Evolutionary conservation across 1,284 basidiomycete genomes (phyloP).

Genomic region (Amylostereum chailletii): DNA sequence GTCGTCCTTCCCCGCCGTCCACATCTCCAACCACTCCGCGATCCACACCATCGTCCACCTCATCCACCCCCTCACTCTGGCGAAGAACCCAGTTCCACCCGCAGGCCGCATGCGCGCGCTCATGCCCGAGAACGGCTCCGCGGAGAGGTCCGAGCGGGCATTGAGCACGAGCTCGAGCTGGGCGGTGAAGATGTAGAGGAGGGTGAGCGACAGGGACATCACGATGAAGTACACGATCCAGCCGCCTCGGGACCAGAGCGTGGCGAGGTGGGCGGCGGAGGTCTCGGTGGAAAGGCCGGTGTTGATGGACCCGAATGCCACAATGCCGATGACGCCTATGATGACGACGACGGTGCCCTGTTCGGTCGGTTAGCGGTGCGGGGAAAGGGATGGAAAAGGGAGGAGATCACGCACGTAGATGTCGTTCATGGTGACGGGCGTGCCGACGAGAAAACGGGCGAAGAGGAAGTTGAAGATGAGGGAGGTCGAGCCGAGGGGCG

Average conservation of each 20-base stretch:
- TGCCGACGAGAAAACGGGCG: conserved; percentile 74
- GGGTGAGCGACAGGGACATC: conserved; percentile 61
- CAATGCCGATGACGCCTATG: conserved; percentile 77
- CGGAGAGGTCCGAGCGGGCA: conserved; percentile 54
- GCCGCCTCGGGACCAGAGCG: conserved; percentile 73
- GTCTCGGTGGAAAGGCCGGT: conserved; percentile 63
- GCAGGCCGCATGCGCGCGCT: conserved; percentile 19
- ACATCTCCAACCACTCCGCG: conserved; percentile 57
- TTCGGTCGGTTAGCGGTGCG: background rate
- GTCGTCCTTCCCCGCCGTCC: conserved; percentile 76
- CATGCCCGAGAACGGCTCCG: conserved; percentile 43
- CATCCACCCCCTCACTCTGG: conserved; percentile 31
- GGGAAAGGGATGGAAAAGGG: background rate
- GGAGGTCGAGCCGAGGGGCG: conserved; percentile 75
- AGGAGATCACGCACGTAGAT: conserved; percentile 49
- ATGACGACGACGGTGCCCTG: conserved; percentile 79
- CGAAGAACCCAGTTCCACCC: conserved; percentile 19
- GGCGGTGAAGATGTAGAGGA: conserved; percentile 56
- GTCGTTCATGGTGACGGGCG: conserved; percentile 72
- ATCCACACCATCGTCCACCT: conserved; percentile 40
- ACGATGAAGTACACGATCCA: conserved; percentile 87
- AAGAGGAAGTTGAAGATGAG: conserved; percentile 87
- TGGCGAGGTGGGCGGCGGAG: conserved; percentile 64
- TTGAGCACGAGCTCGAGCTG: conserved; percentile 64
- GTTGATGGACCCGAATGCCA: conserved; percentile 79